Evolutionary conservation across 148 eudicot genomes (phyloP), one percentile per base, ranked within the genome.

Genomic region (Camellia sinensis): DNA sequence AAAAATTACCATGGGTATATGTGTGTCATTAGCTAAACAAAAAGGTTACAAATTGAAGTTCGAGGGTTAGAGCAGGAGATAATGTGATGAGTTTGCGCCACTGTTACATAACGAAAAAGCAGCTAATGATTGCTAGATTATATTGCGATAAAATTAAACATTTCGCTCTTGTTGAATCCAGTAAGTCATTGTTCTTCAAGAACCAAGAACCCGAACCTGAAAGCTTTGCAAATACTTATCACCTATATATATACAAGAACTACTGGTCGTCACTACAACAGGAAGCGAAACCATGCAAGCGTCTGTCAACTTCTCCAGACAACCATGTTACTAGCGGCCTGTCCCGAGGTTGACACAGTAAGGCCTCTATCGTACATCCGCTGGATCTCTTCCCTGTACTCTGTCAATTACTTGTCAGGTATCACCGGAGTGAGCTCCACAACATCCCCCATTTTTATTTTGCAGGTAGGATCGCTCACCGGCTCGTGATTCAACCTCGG

Each of bases 361-460:
- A 78, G 85, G 69, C 96, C 94, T 40, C 87, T 74, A 83, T 90
- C 79, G 63, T 96, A 96, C 98, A 96, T 93, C 40, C 99, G 94
- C 76, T 93, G 94, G 66, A 95, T 93, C 89, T 92, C 95, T 84
- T 95, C 97, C 85, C 97, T 85, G 90, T 90, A 92, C 61, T 86
- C 93, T 0, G 81, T 79, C 81, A 95, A 84, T 3, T 97, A 93
- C 82, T 90, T 93, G 72, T 90, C 89, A 2, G 97, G 95, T 75
- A 96, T 87, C 46, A 91, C 87, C 9, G 97, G 98, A 50, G 91
- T 88, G 18, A 96, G 88, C 86, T 93, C 99, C 48, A 96, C 87
- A 3, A 96, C 97, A 72, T 93, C 99, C 13, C 99, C 98, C 98
- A 93, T 96, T 84, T 88, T 92, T 76, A 96, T 86, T 82, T 87